Percentiles rank a stretch among this genome's conserved stretches.
These are phyloP conservation scores for Podospora didyma DNA, from an alignment of 495 filamentous ascomycete genomes.

Conservation along the genomic window DNA sequence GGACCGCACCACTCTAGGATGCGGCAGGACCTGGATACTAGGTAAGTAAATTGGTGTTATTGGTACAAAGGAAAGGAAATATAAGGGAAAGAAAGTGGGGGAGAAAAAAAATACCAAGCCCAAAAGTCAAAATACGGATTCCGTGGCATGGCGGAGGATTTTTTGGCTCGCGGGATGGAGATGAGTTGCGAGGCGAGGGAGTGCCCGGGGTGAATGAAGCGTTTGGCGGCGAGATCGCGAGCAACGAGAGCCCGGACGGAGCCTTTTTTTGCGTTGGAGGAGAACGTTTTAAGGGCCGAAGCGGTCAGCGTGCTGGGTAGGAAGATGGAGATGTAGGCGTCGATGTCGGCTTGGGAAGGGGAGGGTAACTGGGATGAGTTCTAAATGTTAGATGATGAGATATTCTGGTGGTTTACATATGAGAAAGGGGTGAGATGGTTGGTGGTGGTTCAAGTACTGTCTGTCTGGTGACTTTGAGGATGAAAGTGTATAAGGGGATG, in stretches of 20 bases:
- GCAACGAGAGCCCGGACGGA: conserved; percentile 49
- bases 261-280: conserved; percentile 54
- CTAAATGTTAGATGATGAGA: conserved; percentile 4
- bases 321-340: conserved; percentile 58
- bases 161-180: conserved; percentile 9
- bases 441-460: too few relatives aligned
- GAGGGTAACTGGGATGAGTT: conserved; percentile 26
- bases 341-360: conserved; percentile 47
- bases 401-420: conserved; percentile 1
- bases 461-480: too few relatives aligned
- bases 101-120: conserved; percentile 28
- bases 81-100: too few relatives aligned
- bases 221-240: conserved; percentile 42
- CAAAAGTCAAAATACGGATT: conserved; percentile 61
- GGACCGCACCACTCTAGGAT: conserved; percentile 52
- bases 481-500: too few relatives aligned
- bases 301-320: conserved; percentile 41
- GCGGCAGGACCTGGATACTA: conserved; percentile 20
- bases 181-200: conserved; percentile 10
- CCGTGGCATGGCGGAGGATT: conserved; percentile 6
- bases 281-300: conserved; percentile 49
- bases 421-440: neutral
- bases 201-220: conserved; percentile 29
- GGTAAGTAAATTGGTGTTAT: too few relatives aligned
- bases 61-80: too few relatives aligned